These are phyloP conservation scores for Onygenales sp. DNA, from an alignment of 2,329 filamentous ascomycete species.

Conservation along the genomic window DNA sequence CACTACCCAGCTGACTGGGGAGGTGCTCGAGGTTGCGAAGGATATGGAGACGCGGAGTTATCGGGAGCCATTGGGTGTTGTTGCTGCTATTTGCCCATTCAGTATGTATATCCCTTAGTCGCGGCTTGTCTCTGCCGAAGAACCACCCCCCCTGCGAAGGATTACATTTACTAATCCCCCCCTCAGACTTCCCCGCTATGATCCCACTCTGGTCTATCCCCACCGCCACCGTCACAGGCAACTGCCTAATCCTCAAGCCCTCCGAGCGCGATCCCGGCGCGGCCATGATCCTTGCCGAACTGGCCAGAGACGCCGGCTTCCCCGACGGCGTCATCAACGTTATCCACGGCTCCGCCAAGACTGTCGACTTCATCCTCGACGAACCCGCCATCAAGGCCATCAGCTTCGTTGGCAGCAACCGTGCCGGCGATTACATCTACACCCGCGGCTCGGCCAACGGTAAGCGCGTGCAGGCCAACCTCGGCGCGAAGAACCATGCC, in stretches of 20 bases:
- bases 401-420: constrained; percentile 59
- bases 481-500: constrained; percentile 63
- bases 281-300: constrained; percentile 56
- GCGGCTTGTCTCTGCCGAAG: neutral
- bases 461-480: constrained; percentile 60
- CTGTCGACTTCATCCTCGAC: constrained; percentile 61
- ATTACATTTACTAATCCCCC: constrained; percentile 19
- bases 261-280: constrained; percentile 58
- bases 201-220: constrained; percentile 61
- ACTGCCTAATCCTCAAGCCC: constrained; percentile 56
- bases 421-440: constrained; percentile 61
- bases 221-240: constrained; percentile 55
- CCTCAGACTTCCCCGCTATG: constrained; percentile 58
- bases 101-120: constrained; percentile 8
- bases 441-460: constrained; percentile 58
- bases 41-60: constrained; percentile 62
- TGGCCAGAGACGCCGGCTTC: constrained; percentile 55
- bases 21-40: constrained; percentile 58
- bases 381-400: constrained; percentile 60
- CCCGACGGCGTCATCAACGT: constrained; percentile 58
- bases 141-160: constrained; percentile 25
- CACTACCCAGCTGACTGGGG: constrained; percentile 55
- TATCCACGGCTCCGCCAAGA: constrained; percentile 54
- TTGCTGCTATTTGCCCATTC: constrained; percentile 32
- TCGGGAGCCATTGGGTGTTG: constrained; percentile 55